phyloP scores from a whole-genome alignment of 441 rosid genomes.

The Theobroma grandiflorum region DNA sequence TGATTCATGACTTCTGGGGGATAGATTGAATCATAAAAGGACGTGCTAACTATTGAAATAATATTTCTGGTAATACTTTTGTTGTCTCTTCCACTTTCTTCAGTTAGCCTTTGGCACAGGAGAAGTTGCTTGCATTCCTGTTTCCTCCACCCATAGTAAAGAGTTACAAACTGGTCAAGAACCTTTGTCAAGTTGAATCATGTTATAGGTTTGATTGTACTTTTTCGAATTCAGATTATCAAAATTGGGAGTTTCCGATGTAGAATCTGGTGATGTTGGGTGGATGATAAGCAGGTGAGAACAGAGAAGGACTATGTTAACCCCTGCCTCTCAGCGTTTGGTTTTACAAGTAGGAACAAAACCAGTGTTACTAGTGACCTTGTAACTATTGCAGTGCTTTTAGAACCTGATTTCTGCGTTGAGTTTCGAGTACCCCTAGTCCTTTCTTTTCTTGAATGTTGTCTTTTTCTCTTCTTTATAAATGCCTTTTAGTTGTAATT shows the following conservation, averaged over 20 bases:
- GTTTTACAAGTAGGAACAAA: not conserved
- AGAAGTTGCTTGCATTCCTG: not conserved
- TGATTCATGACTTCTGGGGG: not conserved
- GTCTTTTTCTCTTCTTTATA: no score
- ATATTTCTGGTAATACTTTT: not conserved
- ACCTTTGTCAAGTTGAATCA: no score
- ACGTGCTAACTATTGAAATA: not conserved
- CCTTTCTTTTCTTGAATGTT: no score
- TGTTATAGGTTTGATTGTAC: not conserved
- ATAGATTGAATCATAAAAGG: not conserved
- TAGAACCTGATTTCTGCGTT: no score
- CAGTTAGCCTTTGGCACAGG: not conserved
- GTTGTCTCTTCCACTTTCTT: not conserved
- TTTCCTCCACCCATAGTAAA: not conserved
- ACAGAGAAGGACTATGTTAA: not conserved
- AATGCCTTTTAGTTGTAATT: no score
- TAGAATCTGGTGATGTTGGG: not conserved
- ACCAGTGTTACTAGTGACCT: not conserved
- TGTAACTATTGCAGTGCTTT: no score
- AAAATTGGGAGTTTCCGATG: not conserved
- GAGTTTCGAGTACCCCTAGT: no score
- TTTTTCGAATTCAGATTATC: not conserved
- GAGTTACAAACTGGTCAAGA: not conserved
- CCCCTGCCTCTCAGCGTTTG: not conserved
- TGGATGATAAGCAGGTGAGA: not conserved